A percentile compares a stretch with the other conserved stretches of the same genome.
Conservation (phyloP, 208 protist genomes). For the Leishmania gerbilli region DNA sequence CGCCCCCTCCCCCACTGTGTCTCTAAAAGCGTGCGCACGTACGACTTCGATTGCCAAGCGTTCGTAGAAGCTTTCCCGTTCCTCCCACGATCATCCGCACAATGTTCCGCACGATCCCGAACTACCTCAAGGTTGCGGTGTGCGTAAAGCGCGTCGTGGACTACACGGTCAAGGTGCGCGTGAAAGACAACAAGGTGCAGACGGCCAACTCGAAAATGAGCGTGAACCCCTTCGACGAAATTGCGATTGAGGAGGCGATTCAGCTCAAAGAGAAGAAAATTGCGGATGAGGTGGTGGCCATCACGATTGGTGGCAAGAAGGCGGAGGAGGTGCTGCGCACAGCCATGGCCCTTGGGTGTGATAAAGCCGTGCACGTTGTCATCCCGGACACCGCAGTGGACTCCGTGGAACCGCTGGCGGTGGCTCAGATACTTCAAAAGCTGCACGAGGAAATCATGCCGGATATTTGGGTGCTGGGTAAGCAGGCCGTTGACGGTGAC, state of each 20-base stretch:
- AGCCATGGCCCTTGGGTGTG: constrained; percentile 96
- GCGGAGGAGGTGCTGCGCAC: constrained; percentile 89
- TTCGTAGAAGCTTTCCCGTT: background rate
- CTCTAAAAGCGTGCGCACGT: background rate
- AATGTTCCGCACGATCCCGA: constrained; percentile 57
- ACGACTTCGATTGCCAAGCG: background rate
- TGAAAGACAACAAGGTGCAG: constrained; percentile 96
- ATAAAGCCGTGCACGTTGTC: constrained; percentile 94
- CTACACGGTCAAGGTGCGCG: constrained; percentile 96
- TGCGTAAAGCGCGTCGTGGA: constrained; percentile 97
- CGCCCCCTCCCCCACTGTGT: background rate
- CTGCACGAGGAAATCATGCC: constrained; percentile 88
- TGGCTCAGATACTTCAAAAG: constrained; percentile 94
- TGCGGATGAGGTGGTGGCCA: constrained; percentile 91
- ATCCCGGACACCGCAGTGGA: constrained; percentile 64
- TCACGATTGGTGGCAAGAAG: constrained; percentile 94
- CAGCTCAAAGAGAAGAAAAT: constrained; percentile 93
- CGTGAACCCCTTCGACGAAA: constrained; percentile 98
- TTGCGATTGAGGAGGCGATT: constrained; percentile 96
- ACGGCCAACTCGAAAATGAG: constrained; percentile 95
- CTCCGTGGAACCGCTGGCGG: constrained; percentile 87
- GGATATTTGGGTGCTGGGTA: constrained; percentile 93
- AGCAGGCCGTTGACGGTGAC: constrained; percentile 98
- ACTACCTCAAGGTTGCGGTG: constrained; percentile 91
- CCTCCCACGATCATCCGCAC: background rate